Base-by-base conservation (phyloP, 306 rosid species). In the Cucurbita pepo region DNA sequence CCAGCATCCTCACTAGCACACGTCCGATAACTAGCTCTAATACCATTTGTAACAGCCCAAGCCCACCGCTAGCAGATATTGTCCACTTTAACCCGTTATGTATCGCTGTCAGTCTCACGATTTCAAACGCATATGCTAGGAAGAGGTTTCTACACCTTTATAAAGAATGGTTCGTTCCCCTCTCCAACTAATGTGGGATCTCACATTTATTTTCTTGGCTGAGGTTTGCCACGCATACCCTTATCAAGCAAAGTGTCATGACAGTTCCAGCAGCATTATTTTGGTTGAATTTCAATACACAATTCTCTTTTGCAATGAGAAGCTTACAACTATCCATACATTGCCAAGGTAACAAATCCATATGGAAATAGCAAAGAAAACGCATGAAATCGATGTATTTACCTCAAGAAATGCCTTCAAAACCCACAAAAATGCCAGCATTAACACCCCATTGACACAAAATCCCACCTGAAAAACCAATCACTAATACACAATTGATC, bases 371-470 rank as follows among this genome's bases (percentile, higher is more conserved):
- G 14, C 13, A 15, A 69, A 30, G 21, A 14, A 48, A 69, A 47
- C 22, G 7, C 73, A 25, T 21, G 6, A 25, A 13, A 15, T 48
- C 15, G 51, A 70, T 8, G 64, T 34, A 72, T 43, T 69, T 85
- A 90, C 96, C 95, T 85, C 89, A 61, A 90, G 91, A 81, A 88
- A 88, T 16, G 90, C 95, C 88, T 85, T 90, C 77, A 81, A 74
- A 78, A 90, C 37, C 95, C 91, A 90, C 82, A 90, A 58, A 77
- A 77, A 88, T 8, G 95, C 84, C 56, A 90, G 85, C 62, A 88
- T 40, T 38, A 90, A 78, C 63, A 88, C 81, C 18, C 95, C 95
- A 65, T 90, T 81, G 11, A 88, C 91, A 48, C 91, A 88, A 82
- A 90, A 90, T 5, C 85, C 85, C 22, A 90, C 87, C 96, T 80